These are phyloP conservation scores for Lyophyllum semitale DNA, from an alignment of 768 basidiomycete genomes.

Conservation along the genomic window DNA sequence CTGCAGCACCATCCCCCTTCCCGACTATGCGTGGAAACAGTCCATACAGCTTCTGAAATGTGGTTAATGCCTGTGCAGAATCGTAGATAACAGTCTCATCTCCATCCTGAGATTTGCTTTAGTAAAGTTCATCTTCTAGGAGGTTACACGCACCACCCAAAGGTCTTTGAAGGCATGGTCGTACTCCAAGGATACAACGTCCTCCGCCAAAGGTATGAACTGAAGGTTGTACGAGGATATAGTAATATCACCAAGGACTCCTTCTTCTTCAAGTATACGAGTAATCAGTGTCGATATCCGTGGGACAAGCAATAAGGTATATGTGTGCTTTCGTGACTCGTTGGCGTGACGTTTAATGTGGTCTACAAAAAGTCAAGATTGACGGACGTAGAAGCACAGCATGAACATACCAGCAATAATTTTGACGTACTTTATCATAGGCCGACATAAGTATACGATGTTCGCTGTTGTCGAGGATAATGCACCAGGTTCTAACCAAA, in stretches of 20 bases:
- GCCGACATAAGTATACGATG: conserved; percentile 91
- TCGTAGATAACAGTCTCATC: conserved; percentile 91
- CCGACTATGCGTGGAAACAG: conserved; percentile 88
- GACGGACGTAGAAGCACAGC: conserved; percentile 12
- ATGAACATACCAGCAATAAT: conserved; percentile 81
- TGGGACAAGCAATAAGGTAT: conserved; percentile 87
- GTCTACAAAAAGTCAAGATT: conserved; percentile 53
- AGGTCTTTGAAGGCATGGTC: conserved; percentile 86
- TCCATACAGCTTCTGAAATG: conserved; percentile 85
- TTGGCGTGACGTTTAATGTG: conserved; percentile 85
- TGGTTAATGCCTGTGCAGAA: conserved; percentile 82
- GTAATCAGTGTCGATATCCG: conserved; percentile 84
- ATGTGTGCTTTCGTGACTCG: conserved; percentile 76
- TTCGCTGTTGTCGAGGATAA: conserved; percentile 82
- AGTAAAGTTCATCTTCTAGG: background rate
- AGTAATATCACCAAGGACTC: conserved; percentile 94
- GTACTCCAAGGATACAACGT: conserved; percentile 88
- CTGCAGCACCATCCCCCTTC: conserved; percentile 88
- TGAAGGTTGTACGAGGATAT: conserved; percentile 89
- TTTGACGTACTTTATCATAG: conserved; percentile 81
- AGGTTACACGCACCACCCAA: conserved; percentile 71
- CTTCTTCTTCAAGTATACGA: conserved; percentile 90
- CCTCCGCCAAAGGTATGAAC: conserved; percentile 91
- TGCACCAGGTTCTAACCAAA: conserved; percentile 94
- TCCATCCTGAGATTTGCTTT: conserved; percentile 64